These are phyloP conservation scores for Mikania micrantha DNA, from an alignment of 129 eudicot species.

Conservation along the genomic window DNA sequence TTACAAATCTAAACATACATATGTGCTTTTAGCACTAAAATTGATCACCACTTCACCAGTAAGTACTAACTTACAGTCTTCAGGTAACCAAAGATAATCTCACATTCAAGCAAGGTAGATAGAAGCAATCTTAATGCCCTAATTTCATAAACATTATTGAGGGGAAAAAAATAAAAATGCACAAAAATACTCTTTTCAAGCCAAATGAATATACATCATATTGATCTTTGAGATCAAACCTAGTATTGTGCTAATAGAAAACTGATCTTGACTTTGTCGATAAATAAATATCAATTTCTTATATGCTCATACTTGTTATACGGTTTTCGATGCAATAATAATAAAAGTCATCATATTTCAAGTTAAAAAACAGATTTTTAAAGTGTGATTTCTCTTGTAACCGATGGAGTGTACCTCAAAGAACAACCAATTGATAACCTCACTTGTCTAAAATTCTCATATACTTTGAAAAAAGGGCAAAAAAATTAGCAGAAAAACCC, in stretches of 20 bases:
- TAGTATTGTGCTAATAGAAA: not conserved
- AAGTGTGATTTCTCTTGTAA: no score
- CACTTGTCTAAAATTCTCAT: no score
- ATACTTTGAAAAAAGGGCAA: no score
- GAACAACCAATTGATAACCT: not conserved
- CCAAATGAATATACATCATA: not conserved
- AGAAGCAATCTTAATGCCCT: not conserved
- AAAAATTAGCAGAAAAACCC: no score
- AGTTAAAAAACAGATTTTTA: no score
- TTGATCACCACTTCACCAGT: no score
- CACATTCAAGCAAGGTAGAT: not conserved
- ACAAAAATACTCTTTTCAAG: not conserved
- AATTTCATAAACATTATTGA: not conserved
- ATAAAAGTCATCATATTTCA: no score
- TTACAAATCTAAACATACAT: not conserved
- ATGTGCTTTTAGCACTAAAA: not conserved
- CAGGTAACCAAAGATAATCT: not conserved
- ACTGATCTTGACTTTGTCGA: no score
- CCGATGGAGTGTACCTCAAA: no score
- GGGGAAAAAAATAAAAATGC: not conserved
- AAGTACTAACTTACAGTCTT: not conserved
- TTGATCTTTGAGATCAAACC: not conserved
- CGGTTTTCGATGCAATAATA: no score
- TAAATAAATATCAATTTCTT: not conserved
- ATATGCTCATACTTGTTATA: no score